Evolutionary conservation across 441 rosid genomes (phyloP), one percentile per base, ranked within the genome.

Genomic region (Lepidium campestre): DNA sequence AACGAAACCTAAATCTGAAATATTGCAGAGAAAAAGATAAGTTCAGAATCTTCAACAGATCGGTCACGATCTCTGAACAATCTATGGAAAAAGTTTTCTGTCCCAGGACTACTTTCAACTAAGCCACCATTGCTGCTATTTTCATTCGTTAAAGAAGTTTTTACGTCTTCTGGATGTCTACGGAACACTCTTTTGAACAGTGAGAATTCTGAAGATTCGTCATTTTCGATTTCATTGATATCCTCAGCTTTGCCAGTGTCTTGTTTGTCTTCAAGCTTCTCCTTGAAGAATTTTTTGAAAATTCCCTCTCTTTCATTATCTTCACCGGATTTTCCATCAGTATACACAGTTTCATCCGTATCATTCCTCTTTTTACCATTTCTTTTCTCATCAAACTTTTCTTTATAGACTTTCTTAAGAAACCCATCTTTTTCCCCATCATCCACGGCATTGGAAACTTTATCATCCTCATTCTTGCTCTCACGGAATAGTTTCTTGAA

Each of bases 31-130:
- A 42, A 48, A 63, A 57, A 32, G 40, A 45, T 39, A 18, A 71
- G 79, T 79, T 88, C 97, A 1, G 96, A 91, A 75, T 91, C 96
- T 81, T 89, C 96, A 71, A 89, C 82, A 49, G 96, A 89, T 48
- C 86, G 86, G 69, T 91, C 97, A 55, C 94, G 89, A 64, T 94
- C 99, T 81, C 84, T 89, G 69, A 94, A 94, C 70, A 91, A 78
- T 82, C 91, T 94, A 61, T 97, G 96, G 76, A 94, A 91, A 79
- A 94, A 91, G 61, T 73, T 94, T 77, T 94, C 97, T 10, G 97
- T 88, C 61, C 99, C 96, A 4, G 92, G 97, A 76, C 97, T 94
- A 78, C 91, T 88, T 78, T 88, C 99, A 76, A 42, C 73, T 76
- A 86, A 68, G 65, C 85, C 41, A 11, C 1, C 83, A 58, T 64